Evolutionary conservation across 306 rosid species (phyloP), one percentile per base, ranked within the genome.

Genomic region (Glycyrrhiza uralensis): DNA sequence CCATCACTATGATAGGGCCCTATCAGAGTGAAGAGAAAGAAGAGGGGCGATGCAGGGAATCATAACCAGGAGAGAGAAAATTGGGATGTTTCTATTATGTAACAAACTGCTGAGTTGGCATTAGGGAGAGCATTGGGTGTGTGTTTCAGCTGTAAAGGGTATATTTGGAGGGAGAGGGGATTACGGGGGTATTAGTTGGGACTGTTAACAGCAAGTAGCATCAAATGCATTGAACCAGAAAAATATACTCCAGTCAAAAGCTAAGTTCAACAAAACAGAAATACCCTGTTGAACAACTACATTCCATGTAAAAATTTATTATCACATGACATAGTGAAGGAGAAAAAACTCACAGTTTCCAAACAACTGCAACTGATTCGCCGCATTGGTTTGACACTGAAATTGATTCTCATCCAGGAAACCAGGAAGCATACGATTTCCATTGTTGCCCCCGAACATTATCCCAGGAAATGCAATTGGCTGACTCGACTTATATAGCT

Each of bases 361-460:
- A 82, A 89, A 87, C 81, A 93, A 62, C 85, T 88, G 97, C 64
- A 93, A 83, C 66, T 90, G 96, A 82, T 84, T 89, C 70, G 97
- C 82, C 10, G 79, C 81, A 81, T 84, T 83, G 39, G 83, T 72
- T 74, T 80, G 96, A 83, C 84, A 89, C 29, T 74, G 87, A 42
- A 77, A 83, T 22, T 75, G 85, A 60, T 74, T 83, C 69, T 87
- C 92, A 3, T 90, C 89, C 24, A 90, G 23, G 76, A 84, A 93
- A 85, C 82, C 86, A 20, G 98, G 97, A 80, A 85, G 91, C 76
- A 84, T 47, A 5, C 82, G 68, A 68, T 87, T 93, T 29, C 82
- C 85, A 9, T 84, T 89, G 94, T 89, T 86, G 52, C 90, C 88
- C 15, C 92, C 92, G 78, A 88, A 84, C 98, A 93, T 93, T 84